These are phyloP conservation scores for Chalaropsis thielavioides DNA, from an alignment of 2,329 filamentous ascomycete species.

Conservation along the genomic window DNA sequence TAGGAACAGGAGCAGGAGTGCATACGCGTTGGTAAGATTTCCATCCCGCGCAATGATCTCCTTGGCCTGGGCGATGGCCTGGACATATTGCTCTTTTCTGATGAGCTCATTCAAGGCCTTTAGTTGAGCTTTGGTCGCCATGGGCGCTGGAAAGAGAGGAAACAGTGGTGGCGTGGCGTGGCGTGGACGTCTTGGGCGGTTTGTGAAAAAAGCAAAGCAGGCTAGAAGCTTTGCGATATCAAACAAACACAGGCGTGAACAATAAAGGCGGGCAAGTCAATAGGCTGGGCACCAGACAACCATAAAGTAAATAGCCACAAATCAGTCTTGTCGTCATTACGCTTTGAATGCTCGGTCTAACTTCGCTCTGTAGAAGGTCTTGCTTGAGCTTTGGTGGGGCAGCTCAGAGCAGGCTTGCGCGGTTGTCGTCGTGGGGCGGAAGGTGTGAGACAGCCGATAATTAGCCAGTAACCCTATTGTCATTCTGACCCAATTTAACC, in stretches of 20 bases:
- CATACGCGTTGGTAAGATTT: slow-evolving; percentile 69
- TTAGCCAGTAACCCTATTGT: background rate
- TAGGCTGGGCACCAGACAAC: background rate
- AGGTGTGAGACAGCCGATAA: background rate
- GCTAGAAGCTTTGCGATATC: background rate
- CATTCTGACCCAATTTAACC: too few species aligned
- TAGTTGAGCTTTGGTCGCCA: slow-evolving; percentile 55
- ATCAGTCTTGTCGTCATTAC: background rate
- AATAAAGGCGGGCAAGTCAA: background rate
- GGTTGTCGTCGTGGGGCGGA: background rate
- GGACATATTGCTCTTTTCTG: slow-evolving; percentile 63
- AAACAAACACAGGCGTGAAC: background rate
- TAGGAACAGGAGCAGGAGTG: slow-evolving; percentile 10
- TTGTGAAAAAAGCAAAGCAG: background rate
- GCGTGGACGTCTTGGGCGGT: too few species aligned
- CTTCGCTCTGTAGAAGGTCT: background rate
- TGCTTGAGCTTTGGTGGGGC: background rate
- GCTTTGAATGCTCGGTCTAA: too few species aligned
- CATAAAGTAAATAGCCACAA: background rate
- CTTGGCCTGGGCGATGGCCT: slow-evolving; percentile 54
- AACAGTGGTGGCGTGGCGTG: background rate
- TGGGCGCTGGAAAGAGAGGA: slow-evolving; percentile 21
- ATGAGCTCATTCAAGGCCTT: slow-evolving; percentile 70
- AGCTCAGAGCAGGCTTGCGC: background rate
- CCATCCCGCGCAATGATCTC: slow-evolving; percentile 57